These are phyloP conservation scores for Ilex paraguariensis DNA, from an alignment of 305 asterid genomes.

Conservation along the genomic window DNA sequence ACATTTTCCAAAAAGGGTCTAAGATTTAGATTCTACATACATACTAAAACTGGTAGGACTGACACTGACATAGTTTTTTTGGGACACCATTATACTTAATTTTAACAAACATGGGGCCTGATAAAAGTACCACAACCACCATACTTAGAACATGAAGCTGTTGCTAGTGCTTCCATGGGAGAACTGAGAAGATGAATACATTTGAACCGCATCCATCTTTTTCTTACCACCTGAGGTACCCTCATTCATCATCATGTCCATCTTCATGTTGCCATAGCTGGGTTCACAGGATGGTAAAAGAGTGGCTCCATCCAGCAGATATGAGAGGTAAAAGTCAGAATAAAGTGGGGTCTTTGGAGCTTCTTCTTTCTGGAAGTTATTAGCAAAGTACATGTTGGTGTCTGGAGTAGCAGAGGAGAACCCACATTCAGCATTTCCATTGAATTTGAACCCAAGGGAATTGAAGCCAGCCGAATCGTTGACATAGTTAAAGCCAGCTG, in stretches of 20 bases:
- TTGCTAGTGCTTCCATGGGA: slow-evolving; percentile 1
- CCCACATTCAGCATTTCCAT: too few relatives aligned
- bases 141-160: slow-evolving; percentile 8
- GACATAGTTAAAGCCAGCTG: neutral
- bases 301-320: slow-evolving; percentile 15
- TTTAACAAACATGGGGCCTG: neutral
- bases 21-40: too few relatives aligned
- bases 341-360: neutral
- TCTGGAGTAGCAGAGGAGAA: too few relatives aligned
- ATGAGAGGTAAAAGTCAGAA: neutral
- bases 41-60: neutral
- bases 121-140: neutral
- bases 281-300: neutral
- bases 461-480: neutral
- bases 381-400: too few relatives aligned
- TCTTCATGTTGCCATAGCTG: neutral
- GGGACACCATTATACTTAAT: too few relatives aligned
- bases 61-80: neutral
- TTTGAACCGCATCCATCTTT: slow-evolving; percentile 26
- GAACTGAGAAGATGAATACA: slow-evolving; percentile 18
- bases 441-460: too few relatives aligned
- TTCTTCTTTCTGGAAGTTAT: too few relatives aligned
- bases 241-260: slow-evolving; percentile 11
- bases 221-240: slow-evolving; percentile 4
- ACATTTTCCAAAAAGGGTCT: too few relatives aligned